These are phyloP conservation scores for Gracilariopsis chorda DNA, from an alignment of 23 red algal species.

Conservation along the genomic window DNA sequence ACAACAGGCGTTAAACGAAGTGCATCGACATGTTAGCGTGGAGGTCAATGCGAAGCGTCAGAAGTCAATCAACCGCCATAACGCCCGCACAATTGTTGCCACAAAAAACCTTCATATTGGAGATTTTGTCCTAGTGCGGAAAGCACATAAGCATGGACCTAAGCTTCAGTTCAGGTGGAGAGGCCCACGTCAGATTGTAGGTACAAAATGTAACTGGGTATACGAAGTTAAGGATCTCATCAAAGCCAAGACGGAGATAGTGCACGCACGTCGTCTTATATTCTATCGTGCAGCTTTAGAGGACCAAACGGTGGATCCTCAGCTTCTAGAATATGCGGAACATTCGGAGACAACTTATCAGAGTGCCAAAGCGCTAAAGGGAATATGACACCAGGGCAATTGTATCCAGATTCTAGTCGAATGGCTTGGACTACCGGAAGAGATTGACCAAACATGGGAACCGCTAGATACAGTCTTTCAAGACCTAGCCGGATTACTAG, in stretches of 20 bases:
- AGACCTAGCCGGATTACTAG: constrained; percentile 9
- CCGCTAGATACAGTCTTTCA: neutral
- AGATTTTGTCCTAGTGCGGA: constrained; percentile 34
- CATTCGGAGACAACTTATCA: constrained; percentile 1
- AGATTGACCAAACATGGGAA: constrained; percentile 13
- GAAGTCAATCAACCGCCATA: neutral
- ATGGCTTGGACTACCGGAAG: neutral
- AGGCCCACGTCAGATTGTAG: neutral
- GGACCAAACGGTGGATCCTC: neutral
- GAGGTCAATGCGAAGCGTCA: neutral
- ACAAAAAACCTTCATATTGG: neutral
- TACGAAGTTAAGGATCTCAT: constrained; percentile 3
- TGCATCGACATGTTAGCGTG: constrained; percentile 3
- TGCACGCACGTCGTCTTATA: constrained; percentile 1
- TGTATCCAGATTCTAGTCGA: neutral
- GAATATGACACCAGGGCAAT: neutral
- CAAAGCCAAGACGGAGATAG: neutral
- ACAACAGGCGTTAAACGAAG: constrained; percentile 1
- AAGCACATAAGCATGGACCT: neutral
- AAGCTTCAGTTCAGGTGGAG: constrained; percentile 19
- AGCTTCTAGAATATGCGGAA: constrained; percentile 2
- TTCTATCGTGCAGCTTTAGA: constrained; percentile 3
- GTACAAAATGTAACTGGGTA: neutral
- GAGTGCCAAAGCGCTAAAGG: neutral
- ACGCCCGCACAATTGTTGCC: neutral